phyloP scores from a whole-genome alignment of 2,329 filamentous ascomycete species.

The Leptographium radiaticola region DNA sequence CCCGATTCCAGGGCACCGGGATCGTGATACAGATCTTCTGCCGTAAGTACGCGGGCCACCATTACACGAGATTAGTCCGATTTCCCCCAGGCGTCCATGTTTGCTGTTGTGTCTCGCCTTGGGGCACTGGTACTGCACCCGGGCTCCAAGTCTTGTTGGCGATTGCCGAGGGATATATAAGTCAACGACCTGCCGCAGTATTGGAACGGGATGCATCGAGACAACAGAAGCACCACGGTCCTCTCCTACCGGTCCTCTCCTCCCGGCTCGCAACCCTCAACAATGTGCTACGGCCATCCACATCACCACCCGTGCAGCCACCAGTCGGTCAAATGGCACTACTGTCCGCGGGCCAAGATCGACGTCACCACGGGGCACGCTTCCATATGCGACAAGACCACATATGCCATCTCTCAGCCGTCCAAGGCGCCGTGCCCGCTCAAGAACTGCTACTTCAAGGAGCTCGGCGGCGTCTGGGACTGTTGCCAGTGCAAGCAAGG shows the following conservation, averaged over 20 bases:
- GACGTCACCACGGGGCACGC: slow-evolving; percentile 36
- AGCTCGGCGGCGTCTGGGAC: slow-evolving; percentile 36
- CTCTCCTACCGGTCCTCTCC: too few relatives aligned
- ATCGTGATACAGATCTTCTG: neutral
- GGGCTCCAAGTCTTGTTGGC: too few relatives aligned
- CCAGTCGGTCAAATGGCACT: slow-evolving; percentile 42
- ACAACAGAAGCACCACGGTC: too few relatives aligned
- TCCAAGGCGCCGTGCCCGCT: slow-evolving; percentile 33
- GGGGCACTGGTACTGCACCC: too few relatives aligned
- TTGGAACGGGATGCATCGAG: too few relatives aligned
- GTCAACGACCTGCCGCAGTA: too few relatives aligned
- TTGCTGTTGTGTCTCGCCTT: neutral
- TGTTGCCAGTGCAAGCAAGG: slow-evolving; percentile 39
- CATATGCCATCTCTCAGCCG: slow-evolving; percentile 31
- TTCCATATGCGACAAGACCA: slow-evolving; percentile 34
- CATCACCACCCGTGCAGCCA: slow-evolving; percentile 38
- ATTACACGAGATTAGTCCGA: neutral
- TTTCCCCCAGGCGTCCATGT: neutral
- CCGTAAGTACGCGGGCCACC: neutral
- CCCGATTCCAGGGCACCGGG: slow-evolving; percentile 1
- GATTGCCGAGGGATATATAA: neutral
- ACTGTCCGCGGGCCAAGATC: slow-evolving; percentile 35
- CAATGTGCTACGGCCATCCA: slow-evolving; percentile 42
- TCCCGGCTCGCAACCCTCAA: neutral
- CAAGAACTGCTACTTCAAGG: slow-evolving; percentile 36